Conservation (phyloP, 2,329 filamentous ascomycete genomes). For the Didymosphaeria variabile region DNA sequence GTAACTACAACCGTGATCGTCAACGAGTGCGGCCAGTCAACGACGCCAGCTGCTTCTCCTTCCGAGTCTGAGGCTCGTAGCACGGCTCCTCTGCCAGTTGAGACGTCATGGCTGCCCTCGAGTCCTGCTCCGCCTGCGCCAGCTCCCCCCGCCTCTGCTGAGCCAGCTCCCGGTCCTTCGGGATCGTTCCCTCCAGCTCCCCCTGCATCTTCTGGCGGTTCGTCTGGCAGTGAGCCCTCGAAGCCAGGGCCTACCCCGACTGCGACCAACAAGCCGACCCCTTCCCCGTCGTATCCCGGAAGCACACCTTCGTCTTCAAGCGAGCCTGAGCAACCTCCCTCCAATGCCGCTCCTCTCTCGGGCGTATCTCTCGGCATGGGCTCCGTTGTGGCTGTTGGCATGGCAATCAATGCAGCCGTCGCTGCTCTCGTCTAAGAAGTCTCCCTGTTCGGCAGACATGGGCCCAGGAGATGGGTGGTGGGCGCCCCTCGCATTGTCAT, state of each 20-base stretch:
- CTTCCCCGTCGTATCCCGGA: conserved; percentile 12
- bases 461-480: conserved; percentile 15
- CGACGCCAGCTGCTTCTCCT: conserved; percentile 19
- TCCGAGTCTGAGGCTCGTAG: conserved; percentile 13
- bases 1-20: conserved; percentile 38
- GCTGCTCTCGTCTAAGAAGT: conserved; percentile 28
- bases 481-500: no score
- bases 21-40: conserved; percentile 31
- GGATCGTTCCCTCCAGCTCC: not conserved
- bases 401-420: conserved; percentile 27
- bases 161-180: not conserved
- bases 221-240: not conserved
- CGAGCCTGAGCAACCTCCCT: conserved; percentile 21
- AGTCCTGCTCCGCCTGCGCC: conserved; percentile 1
- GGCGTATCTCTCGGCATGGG: conserved; percentile 31
- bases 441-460: conserved; percentile 11
- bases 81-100: conserved; percentile 2
- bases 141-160: conserved; percentile 4
- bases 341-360: conserved; percentile 30
- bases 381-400: conserved; percentile 33
- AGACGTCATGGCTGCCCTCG: conserved; percentile 4
- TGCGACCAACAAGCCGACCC: not conserved
- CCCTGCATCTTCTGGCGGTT: not conserved
- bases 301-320: conserved; percentile 15
- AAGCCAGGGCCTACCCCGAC: not conserved